Percentiles rank a stretch among this genome's conserved stretches.
Evolutionary conservation across 1,284 basidiomycete species (phyloP).

Genomic region (Coniferiporia sulphurascens): DNA sequence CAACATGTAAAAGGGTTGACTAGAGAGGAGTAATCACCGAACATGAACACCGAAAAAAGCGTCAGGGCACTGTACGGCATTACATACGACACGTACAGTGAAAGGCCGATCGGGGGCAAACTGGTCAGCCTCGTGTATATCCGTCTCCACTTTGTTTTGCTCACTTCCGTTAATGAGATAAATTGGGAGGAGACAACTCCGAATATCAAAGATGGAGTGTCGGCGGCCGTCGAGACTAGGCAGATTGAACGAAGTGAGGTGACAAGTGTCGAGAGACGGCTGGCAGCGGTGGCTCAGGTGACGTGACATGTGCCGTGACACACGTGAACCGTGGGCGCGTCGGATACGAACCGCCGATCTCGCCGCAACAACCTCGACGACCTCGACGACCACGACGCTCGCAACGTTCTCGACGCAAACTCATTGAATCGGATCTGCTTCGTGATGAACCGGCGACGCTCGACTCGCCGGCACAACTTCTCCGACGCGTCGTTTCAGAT

Average conservation of each 20-base stretch:
- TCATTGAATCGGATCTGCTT: not conserved
- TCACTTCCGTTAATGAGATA: not conserved
- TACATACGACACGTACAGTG: too few species aligned
- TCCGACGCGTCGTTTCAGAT: slow-evolving; percentile 16
- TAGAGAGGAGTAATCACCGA: too few species aligned
- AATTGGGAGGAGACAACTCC: not conserved
- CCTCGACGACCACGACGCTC: not conserved
- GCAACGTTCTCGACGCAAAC: not conserved
- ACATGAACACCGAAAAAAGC: too few species aligned
- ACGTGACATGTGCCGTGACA: not conserved
- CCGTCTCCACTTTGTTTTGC: not conserved
- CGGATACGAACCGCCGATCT: not conserved
- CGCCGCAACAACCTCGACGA: not conserved
- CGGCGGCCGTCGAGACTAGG: not conserved
- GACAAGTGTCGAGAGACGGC: too few species aligned
- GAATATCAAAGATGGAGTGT: not conserved
- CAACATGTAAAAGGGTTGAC: too few species aligned
- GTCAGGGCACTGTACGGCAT: too few species aligned
- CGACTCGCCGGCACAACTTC: not conserved
- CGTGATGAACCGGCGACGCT: slow-evolving; percentile 3
- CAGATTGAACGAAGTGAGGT: not conserved
- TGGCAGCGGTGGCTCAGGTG: not conserved
- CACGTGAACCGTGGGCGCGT: not conserved
- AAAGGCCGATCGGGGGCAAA: not conserved
- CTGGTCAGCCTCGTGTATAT: not conserved